These are phyloP conservation scores for Apiospora hydei DNA, from an alignment of 2,329 filamentous ascomycete genomes.

Conservation along the genomic window DNA sequence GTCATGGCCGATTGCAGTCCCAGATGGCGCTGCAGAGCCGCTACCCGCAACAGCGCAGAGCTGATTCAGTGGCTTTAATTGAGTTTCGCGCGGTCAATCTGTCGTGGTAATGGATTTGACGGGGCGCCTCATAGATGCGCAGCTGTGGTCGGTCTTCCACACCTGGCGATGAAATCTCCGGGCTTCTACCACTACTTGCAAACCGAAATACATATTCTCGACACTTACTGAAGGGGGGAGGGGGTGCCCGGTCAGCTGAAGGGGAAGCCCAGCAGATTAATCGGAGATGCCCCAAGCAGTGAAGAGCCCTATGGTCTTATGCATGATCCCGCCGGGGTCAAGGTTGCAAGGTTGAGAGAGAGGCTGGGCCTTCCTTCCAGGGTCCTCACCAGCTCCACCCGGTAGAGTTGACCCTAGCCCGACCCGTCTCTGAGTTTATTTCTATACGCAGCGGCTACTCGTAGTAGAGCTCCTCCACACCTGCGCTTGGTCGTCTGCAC, in stretches of 20 bases:
- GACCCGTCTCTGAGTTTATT: not conserved
- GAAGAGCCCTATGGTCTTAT: not conserved
- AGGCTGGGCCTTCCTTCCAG: not conserved
- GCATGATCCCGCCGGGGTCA: not conserved
- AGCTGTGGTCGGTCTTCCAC: not conserved
- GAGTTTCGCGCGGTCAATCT: not conserved
- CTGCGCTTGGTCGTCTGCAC: not conserved
- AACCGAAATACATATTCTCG: not conserved
- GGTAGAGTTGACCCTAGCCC: slow-evolving; percentile 3
- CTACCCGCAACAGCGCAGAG: not conserved
- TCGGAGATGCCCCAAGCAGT: not conserved
- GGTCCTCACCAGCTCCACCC: not conserved
- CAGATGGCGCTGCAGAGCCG: not conserved
- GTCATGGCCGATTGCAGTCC: not conserved
- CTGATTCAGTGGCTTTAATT: not conserved
- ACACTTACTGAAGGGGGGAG: no score
- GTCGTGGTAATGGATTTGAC: not conserved
- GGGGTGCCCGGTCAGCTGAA: no score
- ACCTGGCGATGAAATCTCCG: not conserved
- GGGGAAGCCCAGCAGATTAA: not conserved
- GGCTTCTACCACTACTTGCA: not conserved
- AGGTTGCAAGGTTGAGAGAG: not conserved
- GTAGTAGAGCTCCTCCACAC: not conserved
- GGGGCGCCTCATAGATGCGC: not conserved
- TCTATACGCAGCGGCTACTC: not conserved